phyloP scores from a whole-genome alignment of 352 stramenopile genomes.

The Blastocystis sp. region DNA sequence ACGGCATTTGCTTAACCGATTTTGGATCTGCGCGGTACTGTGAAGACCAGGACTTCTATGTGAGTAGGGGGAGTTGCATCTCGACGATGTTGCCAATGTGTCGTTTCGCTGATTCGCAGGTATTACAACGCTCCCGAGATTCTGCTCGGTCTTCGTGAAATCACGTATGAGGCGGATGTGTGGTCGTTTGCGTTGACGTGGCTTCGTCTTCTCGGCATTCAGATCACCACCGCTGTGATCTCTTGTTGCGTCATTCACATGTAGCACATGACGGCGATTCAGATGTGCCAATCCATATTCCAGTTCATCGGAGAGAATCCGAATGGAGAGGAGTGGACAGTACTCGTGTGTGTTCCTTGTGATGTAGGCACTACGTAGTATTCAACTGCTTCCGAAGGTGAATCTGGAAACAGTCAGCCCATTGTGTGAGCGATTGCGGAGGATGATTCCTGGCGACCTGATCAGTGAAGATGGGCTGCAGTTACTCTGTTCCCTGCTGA shows the following conservation, averaged over 20 bases:
- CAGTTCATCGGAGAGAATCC: slow-evolving; percentile 47
- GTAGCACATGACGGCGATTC: slow-evolving; percentile 12
- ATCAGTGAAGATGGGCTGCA: not conserved
- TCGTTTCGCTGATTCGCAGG: not conserved
- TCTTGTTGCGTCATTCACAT: not conserved
- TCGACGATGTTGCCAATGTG: slow-evolving; percentile 31
- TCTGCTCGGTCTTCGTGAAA: slow-evolving; percentile 1
- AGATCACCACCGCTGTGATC: not conserved
- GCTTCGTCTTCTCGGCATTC: slow-evolving; percentile 43
- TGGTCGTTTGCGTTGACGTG: slow-evolving; percentile 55
- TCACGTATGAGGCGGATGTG: slow-evolving; percentile 31
- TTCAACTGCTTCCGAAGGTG: slow-evolving; percentile 26
- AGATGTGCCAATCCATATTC: slow-evolving; percentile 67
- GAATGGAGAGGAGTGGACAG: not conserved
- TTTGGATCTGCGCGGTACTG: slow-evolving; percentile 22
- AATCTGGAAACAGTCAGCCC: not conserved
- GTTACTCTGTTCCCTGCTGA: not conserved
- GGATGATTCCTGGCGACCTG: slow-evolving; percentile 20
- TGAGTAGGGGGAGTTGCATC: not conserved
- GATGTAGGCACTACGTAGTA: not conserved
- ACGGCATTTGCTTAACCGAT: slow-evolving; percentile 33
- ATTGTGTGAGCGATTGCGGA: slow-evolving; percentile 2
- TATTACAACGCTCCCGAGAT: slow-evolving; percentile 70
- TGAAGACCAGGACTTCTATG: not conserved
- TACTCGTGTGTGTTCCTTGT: not conserved